These are phyloP conservation scores for Xylaria telfairii DNA, from an alignment of 495 filamentous ascomycete genomes.

Conservation along the genomic window DNA sequence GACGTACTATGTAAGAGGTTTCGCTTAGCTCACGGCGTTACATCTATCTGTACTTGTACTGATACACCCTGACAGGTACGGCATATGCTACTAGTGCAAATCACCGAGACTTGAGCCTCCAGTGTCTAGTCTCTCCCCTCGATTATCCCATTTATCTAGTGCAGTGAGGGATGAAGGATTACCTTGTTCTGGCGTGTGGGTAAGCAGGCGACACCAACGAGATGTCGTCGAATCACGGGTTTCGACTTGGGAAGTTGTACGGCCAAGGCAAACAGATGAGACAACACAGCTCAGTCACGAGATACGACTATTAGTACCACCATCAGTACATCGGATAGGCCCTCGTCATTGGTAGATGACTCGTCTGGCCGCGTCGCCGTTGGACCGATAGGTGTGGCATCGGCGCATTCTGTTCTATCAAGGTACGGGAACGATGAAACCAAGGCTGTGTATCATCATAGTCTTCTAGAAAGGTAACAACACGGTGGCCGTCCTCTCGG, in stretches of 20 bases:
- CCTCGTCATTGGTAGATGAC: background rate
- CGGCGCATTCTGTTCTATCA: background rate
- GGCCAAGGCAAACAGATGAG: constrained; percentile 12
- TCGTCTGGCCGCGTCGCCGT: constrained; percentile 19
- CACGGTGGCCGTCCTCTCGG: background rate
- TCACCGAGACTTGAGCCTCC: constrained; percentile 2
- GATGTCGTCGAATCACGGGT: background rate
- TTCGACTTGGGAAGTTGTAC: background rate
- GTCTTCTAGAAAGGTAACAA: background rate
- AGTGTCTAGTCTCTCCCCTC: background rate
- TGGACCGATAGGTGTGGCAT: background rate
- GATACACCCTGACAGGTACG: background rate
- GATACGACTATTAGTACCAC: background rate
- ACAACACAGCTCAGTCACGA: constrained; percentile 9
- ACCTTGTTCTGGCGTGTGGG: background rate
- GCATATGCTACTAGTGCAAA: constrained; percentile 6
- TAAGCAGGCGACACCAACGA: constrained; percentile 15
- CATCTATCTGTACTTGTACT: background rate
- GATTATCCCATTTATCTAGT: background rate
- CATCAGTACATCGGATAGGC: background rate
- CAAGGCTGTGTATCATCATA: background rate
- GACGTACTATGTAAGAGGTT: background rate
- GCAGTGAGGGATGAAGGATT: background rate
- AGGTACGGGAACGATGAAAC: constrained; percentile 5
- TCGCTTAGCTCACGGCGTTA: background rate